These are phyloP conservation scores for Saitozyma podzolica DNA, from an alignment of 768 basidiomycete species.

Conservation along the genomic window DNA sequence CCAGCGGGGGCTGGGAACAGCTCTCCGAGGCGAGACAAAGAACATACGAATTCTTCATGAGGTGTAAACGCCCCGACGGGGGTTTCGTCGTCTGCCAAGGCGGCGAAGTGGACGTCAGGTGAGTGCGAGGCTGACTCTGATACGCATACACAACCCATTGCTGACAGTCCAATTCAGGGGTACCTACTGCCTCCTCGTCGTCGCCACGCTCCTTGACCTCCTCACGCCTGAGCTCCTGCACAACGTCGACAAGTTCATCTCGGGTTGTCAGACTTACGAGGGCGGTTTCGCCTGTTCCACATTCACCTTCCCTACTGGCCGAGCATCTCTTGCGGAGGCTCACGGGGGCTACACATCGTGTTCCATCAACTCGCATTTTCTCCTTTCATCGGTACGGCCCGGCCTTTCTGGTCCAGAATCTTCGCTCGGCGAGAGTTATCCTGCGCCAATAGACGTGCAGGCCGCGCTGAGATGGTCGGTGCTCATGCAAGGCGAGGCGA, in stretches of 20 bases:
- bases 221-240: conserved; percentile 82
- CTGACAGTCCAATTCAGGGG: conserved; percentile 61
- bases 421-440: conserved; percentile 25
- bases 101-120: conserved; percentile 94
- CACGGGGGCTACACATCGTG: conserved; percentile 99
- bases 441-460: conserved; percentile 61
- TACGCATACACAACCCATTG: background rate
- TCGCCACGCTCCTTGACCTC: conserved; percentile 78
- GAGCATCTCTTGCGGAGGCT: conserved; percentile 73
- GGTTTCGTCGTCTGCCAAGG: conserved; percentile 85
- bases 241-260: conserved; percentile 75
- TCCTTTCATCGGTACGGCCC: conserved; percentile 59
- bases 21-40: conserved; percentile 80
- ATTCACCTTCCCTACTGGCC: conserved; percentile 61
- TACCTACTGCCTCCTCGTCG: conserved; percentile 84
- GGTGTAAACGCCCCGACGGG: conserved; percentile 86
- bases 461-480: conserved; percentile 76
- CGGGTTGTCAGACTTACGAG: conserved; percentile 89
- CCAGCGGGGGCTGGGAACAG: conserved; percentile 56
- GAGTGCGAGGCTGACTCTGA: conserved; percentile 29
- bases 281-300: conserved; percentile 86
- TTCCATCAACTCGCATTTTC: conserved; percentile 77
- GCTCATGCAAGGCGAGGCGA: conserved; percentile 77
- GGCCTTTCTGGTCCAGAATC: conserved; percentile 1
- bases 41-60: conserved; percentile 86